Conservation (phyloP, 768 basidiomycete genomes). For the Pleurotus platypus region DNA sequence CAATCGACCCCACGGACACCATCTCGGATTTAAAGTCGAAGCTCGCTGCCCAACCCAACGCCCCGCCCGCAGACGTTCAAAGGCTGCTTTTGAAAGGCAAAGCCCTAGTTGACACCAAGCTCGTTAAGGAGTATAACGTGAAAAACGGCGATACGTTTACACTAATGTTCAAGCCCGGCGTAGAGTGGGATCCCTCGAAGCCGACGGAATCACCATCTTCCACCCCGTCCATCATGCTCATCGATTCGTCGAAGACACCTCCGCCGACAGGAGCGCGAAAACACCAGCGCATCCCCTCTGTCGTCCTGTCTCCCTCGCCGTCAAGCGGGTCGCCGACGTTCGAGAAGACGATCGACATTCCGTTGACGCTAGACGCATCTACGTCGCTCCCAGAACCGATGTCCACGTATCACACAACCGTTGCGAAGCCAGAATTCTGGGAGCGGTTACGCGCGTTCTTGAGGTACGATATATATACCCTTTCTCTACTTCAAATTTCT, state of each 20-base stretch:
- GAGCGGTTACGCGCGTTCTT: conserved; percentile 61
- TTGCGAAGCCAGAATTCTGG: conserved; percentile 86
- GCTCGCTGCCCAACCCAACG: conserved; percentile 61
- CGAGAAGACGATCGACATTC: conserved; percentile 57
- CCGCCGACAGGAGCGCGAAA: conserved; percentile 28
- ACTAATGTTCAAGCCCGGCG: conserved; percentile 80
- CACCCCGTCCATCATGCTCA: conserved; percentile 19
- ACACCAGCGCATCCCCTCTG: conserved; percentile 71
- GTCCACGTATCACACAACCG: conserved; percentile 58
- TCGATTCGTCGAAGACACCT: conserved; percentile 19
- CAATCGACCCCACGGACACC: conserved; percentile 78
- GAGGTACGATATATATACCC: conserved; percentile 29
- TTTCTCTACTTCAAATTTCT: background rate
- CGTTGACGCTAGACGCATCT: conserved; percentile 60
- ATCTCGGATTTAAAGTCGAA: conserved; percentile 76
- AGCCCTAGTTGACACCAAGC: conserved; percentile 82
- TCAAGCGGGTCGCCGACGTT: conserved; percentile 35
- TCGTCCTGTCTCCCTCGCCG: conserved; percentile 76
- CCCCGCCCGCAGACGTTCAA: conserved; percentile 79
- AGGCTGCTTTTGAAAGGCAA: conserved; percentile 93
- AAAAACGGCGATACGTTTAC: conserved; percentile 80
- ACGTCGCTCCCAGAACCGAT: conserved; percentile 39
- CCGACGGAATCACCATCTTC: conserved; percentile 18
- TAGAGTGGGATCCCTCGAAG: conserved; percentile 57
- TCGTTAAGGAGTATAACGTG: conserved; percentile 87